These are phyloP conservation scores for Neostapfia colusana DNA, from an alignment of 176 grass and related monocot genomes.

Conservation along the genomic window DNA sequence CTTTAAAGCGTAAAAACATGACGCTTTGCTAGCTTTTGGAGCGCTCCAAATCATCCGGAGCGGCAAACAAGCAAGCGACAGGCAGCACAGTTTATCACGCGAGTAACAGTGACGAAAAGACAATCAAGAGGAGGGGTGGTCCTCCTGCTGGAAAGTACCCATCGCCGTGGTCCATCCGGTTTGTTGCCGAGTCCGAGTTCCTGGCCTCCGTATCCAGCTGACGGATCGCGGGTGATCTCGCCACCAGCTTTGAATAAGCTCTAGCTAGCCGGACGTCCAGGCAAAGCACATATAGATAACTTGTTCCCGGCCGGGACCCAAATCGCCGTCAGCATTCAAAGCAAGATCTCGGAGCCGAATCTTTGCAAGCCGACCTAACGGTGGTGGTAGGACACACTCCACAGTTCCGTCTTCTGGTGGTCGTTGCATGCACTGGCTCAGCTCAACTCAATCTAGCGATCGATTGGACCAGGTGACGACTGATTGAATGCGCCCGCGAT, in stretches of 20 bases:
- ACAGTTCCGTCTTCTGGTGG: not conserved
- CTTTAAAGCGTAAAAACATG: not conserved
- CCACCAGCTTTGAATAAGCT: slow-evolving; percentile 15
- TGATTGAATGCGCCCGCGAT: not conserved
- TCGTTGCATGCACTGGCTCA: not conserved
- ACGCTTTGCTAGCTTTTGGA: not conserved
- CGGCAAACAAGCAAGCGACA: not conserved
- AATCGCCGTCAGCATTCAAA: slow-evolving; percentile 47
- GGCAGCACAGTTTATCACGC: not conserved
- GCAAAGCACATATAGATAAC: slow-evolving; percentile 34
- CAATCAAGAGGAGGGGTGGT: not conserved
- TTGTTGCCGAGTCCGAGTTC: slow-evolving; percentile 39
- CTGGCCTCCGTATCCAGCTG: slow-evolving; percentile 17
- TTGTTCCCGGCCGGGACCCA: not conserved
- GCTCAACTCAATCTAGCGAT: not conserved
- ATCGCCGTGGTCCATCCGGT: slow-evolving; percentile 34
- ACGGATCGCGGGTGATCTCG: slow-evolving; percentile 7
- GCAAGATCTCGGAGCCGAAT: slow-evolving; percentile 41
- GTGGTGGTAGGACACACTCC: slow-evolving; percentile 10
- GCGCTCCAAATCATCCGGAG: too few species aligned
- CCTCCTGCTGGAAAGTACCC: not conserved
- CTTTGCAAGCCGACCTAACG: slow-evolving; percentile 35
- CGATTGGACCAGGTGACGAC: not conserved
- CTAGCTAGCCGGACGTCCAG: slow-evolving; percentile 20
- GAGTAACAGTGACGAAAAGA: not conserved